phyloP scores from a whole-genome alignment of 306 rosid genomes.

The Fagus crenata region DNA sequence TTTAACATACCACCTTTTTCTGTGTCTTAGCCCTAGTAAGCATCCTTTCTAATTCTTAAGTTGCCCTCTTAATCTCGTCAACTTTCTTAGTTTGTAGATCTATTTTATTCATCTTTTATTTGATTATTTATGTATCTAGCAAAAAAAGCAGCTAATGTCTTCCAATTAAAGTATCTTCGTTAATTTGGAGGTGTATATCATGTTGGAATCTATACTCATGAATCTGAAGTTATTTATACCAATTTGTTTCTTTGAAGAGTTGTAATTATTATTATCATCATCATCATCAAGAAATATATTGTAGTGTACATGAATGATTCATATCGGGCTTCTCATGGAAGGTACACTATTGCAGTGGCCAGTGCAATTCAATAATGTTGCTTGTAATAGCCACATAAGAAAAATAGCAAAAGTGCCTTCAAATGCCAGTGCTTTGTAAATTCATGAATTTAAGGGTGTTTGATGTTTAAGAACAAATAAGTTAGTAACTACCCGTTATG shows the following conservation, averaged over 20 bases:
- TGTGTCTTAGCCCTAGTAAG: slow-evolving; percentile 81
- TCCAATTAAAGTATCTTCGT: not conserved
- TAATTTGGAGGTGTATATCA: not conserved
- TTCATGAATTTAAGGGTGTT: too few species aligned
- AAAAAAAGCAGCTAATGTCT: not conserved
- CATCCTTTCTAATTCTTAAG: not conserved
- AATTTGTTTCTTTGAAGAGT: not conserved
- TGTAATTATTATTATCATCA: not conserved
- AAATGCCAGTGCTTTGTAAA: not conserved
- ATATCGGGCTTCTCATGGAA: not conserved
- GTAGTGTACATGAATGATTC: not conserved
- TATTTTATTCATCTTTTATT: not conserved
- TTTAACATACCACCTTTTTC: slow-evolving; percentile 70
- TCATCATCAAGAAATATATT: not conserved
- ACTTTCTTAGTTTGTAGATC: not conserved
- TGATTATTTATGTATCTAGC: not conserved
- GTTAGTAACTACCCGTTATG: too few species aligned
- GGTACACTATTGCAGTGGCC: not conserved
- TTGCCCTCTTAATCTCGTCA: not conserved
- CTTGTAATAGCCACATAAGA: not conserved
- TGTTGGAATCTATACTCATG: not conserved
- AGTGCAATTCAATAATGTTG: not conserved
- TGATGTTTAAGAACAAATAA: too few species aligned
- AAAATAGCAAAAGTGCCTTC: not conserved
- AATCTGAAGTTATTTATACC: not conserved